Base-by-base conservation (phyloP, 2,329 filamentous ascomycete genomes). In the Calonectria fujianensis region DNA sequence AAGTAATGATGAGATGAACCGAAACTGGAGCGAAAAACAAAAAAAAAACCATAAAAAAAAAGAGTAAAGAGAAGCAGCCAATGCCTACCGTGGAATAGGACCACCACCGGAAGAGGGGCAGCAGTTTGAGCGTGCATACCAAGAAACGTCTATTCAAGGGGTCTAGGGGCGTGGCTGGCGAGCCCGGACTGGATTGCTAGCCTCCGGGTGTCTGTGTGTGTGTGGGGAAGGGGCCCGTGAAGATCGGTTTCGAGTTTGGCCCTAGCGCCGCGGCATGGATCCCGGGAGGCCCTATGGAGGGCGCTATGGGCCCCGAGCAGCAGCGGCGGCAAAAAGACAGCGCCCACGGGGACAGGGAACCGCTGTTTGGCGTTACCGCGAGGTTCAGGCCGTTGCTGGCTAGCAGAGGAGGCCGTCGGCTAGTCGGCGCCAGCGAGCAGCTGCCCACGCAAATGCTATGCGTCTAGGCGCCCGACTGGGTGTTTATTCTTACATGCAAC, bases 201-300 rank as follows among this genome's bases (percentile, higher is more conserved):
- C 31, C 37, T 63, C 57, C 61, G 35, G 68, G 31, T 69, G 50
- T 41, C 14, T 65, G 35, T 50, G 45, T 68, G 63, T 45, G 63
- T 72, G 70, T 72, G 70, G 70, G 45, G 70, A 54, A 69, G 65
- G 70, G 52, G 65, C 24, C 70, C 65, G 45, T 52, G 70, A 73
- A 73, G 70, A 73, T 73, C 70, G 70, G 70, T 73, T 73, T 73
- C 70, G 54, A 69, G 24, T 64, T 69, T n/a, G 65, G 57, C 54
- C 70, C 70, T 54, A 63, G 63, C 65, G 65, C 65, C 65, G 68
- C 54, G 65, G 70, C 70, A 32, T 69, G 48, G 35, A 73, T 51
- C 64, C 65, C 45, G 32, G 64, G 32, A 69, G 41, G 45, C 54
- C 70, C 70, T 73, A 73, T 73, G 54, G 41, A 68, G 57, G 32